A percentile compares a stretch with the other conserved stretches of the same genome.
Evolutionary conservation across 352 stramenopile species (phyloP).

Genomic region (Globisporangium middletonii): DNA sequence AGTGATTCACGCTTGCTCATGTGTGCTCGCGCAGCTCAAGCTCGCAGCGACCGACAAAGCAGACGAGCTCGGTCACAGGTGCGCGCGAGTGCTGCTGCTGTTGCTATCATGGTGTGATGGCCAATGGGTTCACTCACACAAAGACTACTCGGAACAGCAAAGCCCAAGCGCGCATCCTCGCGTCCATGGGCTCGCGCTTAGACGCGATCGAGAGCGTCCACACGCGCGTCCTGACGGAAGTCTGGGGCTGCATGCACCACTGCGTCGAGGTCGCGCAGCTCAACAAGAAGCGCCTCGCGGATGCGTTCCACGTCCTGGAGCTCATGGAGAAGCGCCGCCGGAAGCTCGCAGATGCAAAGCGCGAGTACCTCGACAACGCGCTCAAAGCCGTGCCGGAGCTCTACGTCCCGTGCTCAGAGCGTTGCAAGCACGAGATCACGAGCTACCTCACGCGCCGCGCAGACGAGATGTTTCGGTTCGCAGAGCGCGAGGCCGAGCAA

Average conservation of each 20-base stretch:
- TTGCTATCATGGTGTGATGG: too few species aligned
- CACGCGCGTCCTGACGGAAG: conserved; percentile 60
- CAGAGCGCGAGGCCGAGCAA: conserved; percentile 37
- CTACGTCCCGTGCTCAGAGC: conserved; percentile 36
- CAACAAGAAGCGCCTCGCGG: conserved; percentile 50
- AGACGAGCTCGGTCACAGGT: conserved; percentile 73
- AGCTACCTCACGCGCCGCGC: conserved; percentile 45
- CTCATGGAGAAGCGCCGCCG: conserved; percentile 64
- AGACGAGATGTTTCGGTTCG: conserved; percentile 57
- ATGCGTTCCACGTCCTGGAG: conserved; percentile 72
- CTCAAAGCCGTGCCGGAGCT: conserved; percentile 39
- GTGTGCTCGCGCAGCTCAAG: conserved; percentile 30
- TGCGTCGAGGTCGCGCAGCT: conserved; percentile 80
- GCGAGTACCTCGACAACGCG: conserved; percentile 66
- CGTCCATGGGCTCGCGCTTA: conserved; percentile 63
- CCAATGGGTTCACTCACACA: too few species aligned
- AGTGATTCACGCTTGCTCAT: background rate
- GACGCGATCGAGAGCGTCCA: conserved; percentile 52
- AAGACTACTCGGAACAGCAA: conserved; percentile 26
- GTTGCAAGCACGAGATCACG: conserved; percentile 58
- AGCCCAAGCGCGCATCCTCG: conserved; percentile 54
- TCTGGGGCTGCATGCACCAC: conserved; percentile 77
- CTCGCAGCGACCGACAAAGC: conserved; percentile 48
- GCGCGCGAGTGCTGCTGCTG: background rate
- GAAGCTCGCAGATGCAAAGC: conserved; percentile 47